A percentile compares a stretch with the other conserved stretches of the same genome.
Conservation (phyloP, 2,329 filamentous ascomycete species). For the Drechslerella stenobrocha region DNA sequence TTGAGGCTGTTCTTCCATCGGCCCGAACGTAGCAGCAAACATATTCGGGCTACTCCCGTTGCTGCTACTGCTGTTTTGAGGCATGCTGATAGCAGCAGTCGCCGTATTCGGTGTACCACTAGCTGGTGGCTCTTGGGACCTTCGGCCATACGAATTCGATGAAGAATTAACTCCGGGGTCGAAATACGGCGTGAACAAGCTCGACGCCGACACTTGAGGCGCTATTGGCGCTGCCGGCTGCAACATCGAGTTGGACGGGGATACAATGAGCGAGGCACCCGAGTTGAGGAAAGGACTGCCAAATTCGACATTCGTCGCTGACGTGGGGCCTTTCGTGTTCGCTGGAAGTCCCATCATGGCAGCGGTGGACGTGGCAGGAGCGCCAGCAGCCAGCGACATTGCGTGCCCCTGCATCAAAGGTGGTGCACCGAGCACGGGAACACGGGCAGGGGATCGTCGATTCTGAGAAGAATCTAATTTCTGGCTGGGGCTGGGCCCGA, state of each 20-base stretch:
- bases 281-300: slow-evolving; percentile 21
- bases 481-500: slow-evolving; percentile 21
- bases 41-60: slow-evolving; percentile 48
- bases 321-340: slow-evolving; percentile 3
- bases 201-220: slow-evolving; percentile 14
- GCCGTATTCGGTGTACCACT: slow-evolving; percentile 42
- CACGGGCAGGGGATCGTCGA: slow-evolving; percentile 13
- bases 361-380: slow-evolving; percentile 8
- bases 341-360: slow-evolving; percentile 11
- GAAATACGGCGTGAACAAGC: slow-evolving; percentile 42
- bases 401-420: slow-evolving; percentile 11
- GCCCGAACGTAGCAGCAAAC: slow-evolving; percentile 47
- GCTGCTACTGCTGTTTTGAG: not conserved
- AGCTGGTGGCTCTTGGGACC: slow-evolving; percentile 10
- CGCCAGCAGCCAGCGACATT: not conserved
- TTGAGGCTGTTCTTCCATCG: slow-evolving; percentile 57
- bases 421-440: slow-evolving; percentile 12
- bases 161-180: slow-evolving; percentile 37
- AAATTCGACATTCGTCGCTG: slow-evolving; percentile 17
- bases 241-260: slow-evolving; percentile 19
- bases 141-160: slow-evolving; percentile 16
- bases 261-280: slow-evolving; percentile 12
- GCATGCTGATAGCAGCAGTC: slow-evolving; percentile 19
- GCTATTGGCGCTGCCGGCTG: slow-evolving; percentile 14
- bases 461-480: slow-evolving; percentile 27